Percentiles rank a stretch among this genome's conserved stretches.
phyloP scores from a whole-genome alignment of 768 basidiomycete species.

The Hemileccinum impolitum region DNA sequence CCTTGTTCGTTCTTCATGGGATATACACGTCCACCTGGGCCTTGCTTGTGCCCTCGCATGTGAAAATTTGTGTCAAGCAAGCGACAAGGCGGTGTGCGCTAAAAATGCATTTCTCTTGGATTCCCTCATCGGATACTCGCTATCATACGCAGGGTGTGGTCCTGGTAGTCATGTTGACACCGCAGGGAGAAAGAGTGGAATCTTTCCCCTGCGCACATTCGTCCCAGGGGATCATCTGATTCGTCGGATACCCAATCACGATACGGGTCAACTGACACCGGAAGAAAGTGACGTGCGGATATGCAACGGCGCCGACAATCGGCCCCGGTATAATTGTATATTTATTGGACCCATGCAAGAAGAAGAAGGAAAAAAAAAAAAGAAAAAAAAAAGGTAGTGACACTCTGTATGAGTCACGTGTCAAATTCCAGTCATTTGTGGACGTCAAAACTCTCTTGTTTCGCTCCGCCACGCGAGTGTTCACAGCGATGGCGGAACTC shows the following conservation, averaged over 20 bases:
- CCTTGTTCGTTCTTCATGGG: slow-evolving; percentile 10
- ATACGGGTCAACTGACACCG: slow-evolving; percentile 5
- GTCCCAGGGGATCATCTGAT: slow-evolving; percentile 8
- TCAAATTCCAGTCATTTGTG: no score
- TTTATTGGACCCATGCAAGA: no score
- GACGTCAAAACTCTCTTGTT: not conserved
- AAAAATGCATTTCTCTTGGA: slow-evolving; percentile 23
- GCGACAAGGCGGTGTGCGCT: slow-evolving; percentile 22
- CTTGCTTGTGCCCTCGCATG: slow-evolving; percentile 18
- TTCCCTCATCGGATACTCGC: slow-evolving; percentile 10
- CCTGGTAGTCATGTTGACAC: slow-evolving; percentile 14
- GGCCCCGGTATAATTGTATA: slow-evolving; percentile 1
- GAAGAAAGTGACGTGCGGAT: not conserved
- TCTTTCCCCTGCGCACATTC: slow-evolving; percentile 6
- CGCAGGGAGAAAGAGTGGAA: slow-evolving; percentile 19
- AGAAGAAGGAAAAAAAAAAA: no score
- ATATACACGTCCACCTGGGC: not conserved
- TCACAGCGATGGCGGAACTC: slow-evolving; percentile 21
- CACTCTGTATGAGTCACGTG: not conserved
- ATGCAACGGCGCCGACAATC: slow-evolving; percentile 11
- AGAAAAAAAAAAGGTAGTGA: no score
- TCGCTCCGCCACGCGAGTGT: slow-evolving; percentile 1
- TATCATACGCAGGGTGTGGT: slow-evolving; percentile 5
- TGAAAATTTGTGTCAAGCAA: slow-evolving; percentile 13
- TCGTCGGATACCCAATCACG: not conserved